Evolutionary conservation across 2,329 filamentous ascomycete genomes (phyloP).

Genomic region (Diaporthe citriasiana): DNA sequence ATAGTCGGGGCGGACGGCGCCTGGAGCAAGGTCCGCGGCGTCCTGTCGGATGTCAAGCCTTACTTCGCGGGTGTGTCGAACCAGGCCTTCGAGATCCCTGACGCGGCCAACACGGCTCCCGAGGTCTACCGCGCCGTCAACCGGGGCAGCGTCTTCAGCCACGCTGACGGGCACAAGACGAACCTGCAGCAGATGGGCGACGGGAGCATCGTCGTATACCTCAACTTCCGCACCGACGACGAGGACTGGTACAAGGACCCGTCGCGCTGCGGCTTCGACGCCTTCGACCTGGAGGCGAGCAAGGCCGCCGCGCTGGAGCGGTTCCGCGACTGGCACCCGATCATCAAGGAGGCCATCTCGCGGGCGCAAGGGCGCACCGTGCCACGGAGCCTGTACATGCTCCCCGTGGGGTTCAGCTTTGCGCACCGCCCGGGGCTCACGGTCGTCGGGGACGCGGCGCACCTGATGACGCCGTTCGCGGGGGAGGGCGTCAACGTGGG

Average conservation of each 20-base stretch:
- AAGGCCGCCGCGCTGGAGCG: conserved; percentile 54
- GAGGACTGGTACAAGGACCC: conserved; percentile 52
- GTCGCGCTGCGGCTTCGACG: conserved; percentile 60
- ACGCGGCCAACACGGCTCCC: conserved; percentile 58
- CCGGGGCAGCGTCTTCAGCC: conserved; percentile 61
- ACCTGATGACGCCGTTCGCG: conserved; percentile 70
- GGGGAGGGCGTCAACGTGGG: conserved; percentile 73
- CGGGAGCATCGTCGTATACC: conserved; percentile 59
- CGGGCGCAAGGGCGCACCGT: conserved; percentile 56
- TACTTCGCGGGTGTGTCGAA: conserved; percentile 61
- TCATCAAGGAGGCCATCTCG: conserved; percentile 58
- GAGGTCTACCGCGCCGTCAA: conserved; percentile 61
- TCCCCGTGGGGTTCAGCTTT: conserved; percentile 67
- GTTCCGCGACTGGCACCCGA: conserved; percentile 58
- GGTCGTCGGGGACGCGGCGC: conserved; percentile 71
- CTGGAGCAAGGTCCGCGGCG: conserved; percentile 54
- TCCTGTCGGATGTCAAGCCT: conserved; percentile 56
- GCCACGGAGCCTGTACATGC: conserved; percentile 63
- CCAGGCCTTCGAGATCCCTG: conserved; percentile 58
- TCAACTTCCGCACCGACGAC: conserved; percentile 55
- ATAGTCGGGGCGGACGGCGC: conserved; percentile 54
- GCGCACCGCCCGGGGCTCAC: conserved; percentile 63
- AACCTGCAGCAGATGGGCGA: conserved; percentile 63
- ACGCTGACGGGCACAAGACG: conserved; percentile 58
- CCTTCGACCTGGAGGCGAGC: conserved; percentile 54